Base-by-base conservation (phyloP, 2,329 filamentous ascomycete genomes). In the Xylaria sp. region DNA sequence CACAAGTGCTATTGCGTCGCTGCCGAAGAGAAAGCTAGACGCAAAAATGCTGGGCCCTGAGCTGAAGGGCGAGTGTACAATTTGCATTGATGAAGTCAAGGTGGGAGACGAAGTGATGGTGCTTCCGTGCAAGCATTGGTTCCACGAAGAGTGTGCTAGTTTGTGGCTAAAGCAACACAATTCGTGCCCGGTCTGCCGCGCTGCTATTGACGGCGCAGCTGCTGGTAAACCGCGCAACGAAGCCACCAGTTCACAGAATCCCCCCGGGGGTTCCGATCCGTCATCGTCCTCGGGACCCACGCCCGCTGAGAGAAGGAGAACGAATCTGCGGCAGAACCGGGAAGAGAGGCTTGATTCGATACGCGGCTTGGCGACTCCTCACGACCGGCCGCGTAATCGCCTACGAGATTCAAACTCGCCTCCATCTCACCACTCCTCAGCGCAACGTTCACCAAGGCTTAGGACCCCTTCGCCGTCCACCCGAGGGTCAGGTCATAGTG, bases 51-150 rank as follows among this genome's bases (percentile, higher is more conserved):
- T 96, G 5, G 83, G 81, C 1, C 73, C 79, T 0, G 85, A 87
- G 55, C 85, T 84, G 6, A 91, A 90, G 60, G 89, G 87, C 41
- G 93, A 97, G 72, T 99, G 95, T 75, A 93, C 91, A 35, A 97
- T 99, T 60, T 99, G 95, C 77, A 96, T 98, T 80, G 93, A 97
- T 57, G 86, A 91, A 27, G 89, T 96, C 64, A 83, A 86, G 25
- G 72, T 90, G 35, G 90, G 87, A 10, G 87, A 91, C 29, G 87
- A 91, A 72, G 91, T 94, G 4, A 85, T 90, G 0, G 84, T 89
- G 46, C 77, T 99, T 52, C 93, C 93, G 0, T 99, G 95, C 77
- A 90, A 87, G 61, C 95, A 99, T 73, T 97, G 92, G 92, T 98
- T 97, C 74, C 94, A 97, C 72, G 88, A 89, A 60, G 81, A 85